phyloP scores from a whole-genome alignment of 2,329 filamentous ascomycete species.

The Neofusicoccum ribis region DNA sequence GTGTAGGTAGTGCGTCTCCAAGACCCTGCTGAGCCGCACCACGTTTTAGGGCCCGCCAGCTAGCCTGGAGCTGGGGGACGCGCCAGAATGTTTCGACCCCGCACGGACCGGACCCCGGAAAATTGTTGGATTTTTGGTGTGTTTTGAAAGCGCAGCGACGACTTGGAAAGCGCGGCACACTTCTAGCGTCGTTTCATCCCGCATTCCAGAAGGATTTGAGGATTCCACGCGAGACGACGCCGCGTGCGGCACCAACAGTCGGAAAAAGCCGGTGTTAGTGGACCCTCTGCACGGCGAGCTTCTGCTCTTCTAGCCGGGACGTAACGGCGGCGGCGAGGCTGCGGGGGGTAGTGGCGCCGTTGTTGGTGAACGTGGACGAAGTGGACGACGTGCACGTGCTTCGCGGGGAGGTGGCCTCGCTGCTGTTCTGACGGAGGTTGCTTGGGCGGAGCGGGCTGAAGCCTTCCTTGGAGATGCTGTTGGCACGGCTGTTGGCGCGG shows the following conservation, averaged over 20 bases:
- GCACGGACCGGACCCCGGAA: neutral
- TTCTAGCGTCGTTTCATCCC: neutral
- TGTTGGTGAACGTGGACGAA: neutral
- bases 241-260: neutral
- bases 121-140: neutral
- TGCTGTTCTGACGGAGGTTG: conserved; percentile 4
- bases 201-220: neutral
- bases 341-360: neutral
- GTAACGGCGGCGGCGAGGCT: conserved; percentile 18
- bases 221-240: neutral
- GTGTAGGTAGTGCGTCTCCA: neutral
- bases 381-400: neutral
- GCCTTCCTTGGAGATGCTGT: conserved; percentile 24
- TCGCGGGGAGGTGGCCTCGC: neutral
- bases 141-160: too few relatives aligned
- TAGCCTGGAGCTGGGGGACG: too few relatives aligned
- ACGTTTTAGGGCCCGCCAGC: neutral
- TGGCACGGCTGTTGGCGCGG: conserved; percentile 24
- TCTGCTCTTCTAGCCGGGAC: conserved; percentile 12
- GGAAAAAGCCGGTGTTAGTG: neutral
- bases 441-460: neutral
- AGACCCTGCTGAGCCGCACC: neutral
- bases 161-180: too few relatives aligned
- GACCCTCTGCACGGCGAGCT: neutral
- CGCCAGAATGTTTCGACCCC: neutral